phyloP scores from a whole-genome alignment of 78 protist species.

The Emiliania huxleyi region DNA sequence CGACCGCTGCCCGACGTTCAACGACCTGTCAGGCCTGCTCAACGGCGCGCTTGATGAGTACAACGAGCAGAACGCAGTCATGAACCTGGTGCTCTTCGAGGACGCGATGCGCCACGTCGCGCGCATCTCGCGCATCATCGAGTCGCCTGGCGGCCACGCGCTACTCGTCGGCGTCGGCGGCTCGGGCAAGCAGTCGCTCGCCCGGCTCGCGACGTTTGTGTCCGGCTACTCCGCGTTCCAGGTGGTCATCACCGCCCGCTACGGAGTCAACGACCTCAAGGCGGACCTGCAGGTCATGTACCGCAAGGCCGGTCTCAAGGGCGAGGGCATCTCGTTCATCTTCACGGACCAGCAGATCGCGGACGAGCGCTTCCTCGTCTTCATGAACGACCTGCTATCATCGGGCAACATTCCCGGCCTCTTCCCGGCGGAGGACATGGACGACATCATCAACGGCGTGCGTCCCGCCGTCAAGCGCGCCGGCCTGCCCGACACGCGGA shows the following conservation, averaged over 20 bases:
- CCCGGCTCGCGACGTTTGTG: conserved; percentile 58
- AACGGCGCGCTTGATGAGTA: conserved; percentile 39
- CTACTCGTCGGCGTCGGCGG: conserved; percentile 81
- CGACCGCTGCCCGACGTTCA: conserved; percentile 2
- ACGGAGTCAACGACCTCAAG: conserved; percentile 48
- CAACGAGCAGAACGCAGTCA: conserved; percentile 45
- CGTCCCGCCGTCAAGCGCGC: conserved; percentile 54
- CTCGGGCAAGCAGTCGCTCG: conserved; percentile 66
- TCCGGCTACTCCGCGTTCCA: conserved; percentile 40
- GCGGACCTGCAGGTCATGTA: conserved; percentile 61
- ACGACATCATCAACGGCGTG: conserved; percentile 46
- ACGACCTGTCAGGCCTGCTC: conserved; percentile 17
- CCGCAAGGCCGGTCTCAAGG: conserved; percentile 54
- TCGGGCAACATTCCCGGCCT: conserved; percentile 69
- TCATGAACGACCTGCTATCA: conserved; percentile 67
- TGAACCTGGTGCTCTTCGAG: conserved; percentile 73
- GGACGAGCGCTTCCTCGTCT: conserved; percentile 63
- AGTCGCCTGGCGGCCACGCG: conserved; percentile 61
- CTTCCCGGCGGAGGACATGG: conserved; percentile 60
- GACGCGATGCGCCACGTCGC: conserved; percentile 67
- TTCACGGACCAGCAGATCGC: conserved; percentile 72
- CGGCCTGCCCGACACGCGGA: conserved; percentile 52
- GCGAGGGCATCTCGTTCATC: conserved; percentile 39
- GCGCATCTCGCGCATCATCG: conserved; percentile 63
- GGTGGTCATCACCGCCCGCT: conserved; percentile 46